Evolutionary conservation across 2,329 filamentous ascomycete species (phyloP).

Genomic region (Phyllosticta capitalensis): DNA sequence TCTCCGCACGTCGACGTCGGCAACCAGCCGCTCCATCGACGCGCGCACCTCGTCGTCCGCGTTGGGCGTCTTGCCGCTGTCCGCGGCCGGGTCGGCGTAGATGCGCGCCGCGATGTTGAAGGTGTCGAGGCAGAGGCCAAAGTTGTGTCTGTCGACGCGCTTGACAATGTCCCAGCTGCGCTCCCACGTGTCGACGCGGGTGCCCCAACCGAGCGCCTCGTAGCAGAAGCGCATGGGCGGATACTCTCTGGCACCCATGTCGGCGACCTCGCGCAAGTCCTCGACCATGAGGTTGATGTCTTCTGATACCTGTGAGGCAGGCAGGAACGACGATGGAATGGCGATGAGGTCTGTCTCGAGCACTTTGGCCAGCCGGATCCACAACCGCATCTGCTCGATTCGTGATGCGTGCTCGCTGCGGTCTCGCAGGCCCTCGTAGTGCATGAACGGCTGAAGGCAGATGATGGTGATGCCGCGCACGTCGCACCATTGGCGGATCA

Average conservation of each 20-base stretch:
- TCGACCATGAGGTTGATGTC: slow-evolving; percentile 48
- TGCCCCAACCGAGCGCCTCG: slow-evolving; percentile 66
- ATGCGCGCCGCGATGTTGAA: slow-evolving; percentile 67
- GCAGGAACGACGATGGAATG: slow-evolving; percentile 63
- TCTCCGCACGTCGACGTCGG: slow-evolving; percentile 50
- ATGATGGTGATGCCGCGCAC: slow-evolving; percentile 49
- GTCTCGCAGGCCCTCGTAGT: slow-evolving; percentile 66
- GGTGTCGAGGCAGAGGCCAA: slow-evolving; percentile 67
- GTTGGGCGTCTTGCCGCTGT: slow-evolving; percentile 42
- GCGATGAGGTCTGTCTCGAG: slow-evolving; percentile 64
- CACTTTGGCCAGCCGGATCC: slow-evolving; percentile 56
- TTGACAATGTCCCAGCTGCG: slow-evolving; percentile 58
- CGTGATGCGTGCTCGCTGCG: slow-evolving; percentile 47
- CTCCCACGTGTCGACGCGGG: slow-evolving; percentile 62
- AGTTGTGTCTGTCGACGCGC: slow-evolving; percentile 58
- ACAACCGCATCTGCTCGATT: slow-evolving; percentile 55
- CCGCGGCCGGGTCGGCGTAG: slow-evolving; percentile 56
- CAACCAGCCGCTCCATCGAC: slow-evolving; percentile 47
- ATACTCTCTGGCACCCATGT: slow-evolving; percentile 50
- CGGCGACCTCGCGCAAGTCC: slow-evolving; percentile 57
- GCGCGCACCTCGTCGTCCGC: slow-evolving; percentile 46
- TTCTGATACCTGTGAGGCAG: slow-evolving; percentile 40
- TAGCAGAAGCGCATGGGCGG: slow-evolving; percentile 60
- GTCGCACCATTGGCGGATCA: slow-evolving; percentile 49
- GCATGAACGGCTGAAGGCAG: slow-evolving; percentile 66